Conservation (phyloP, 2,329 filamentous ascomycete genomes). For the Amauroascus niger region DNA sequence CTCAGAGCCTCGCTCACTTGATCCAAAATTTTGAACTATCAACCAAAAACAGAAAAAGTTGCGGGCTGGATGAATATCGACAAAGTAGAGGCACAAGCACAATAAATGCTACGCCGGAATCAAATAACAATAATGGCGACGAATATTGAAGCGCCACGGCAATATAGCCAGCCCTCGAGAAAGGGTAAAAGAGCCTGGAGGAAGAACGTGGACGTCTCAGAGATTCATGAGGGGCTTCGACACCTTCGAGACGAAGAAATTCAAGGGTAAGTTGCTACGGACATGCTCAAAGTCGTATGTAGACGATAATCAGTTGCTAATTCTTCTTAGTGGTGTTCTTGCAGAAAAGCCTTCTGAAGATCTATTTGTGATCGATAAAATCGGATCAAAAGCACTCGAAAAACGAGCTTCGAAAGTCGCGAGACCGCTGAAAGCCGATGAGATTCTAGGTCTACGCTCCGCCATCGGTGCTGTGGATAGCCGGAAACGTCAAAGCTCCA, state of each 20-base stretch:
- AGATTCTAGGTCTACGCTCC: constrained; percentile 80
- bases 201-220: constrained; percentile 90
- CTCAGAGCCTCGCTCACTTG: neutral
- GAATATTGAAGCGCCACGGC: constrained; percentile 54
- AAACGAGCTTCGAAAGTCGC: constrained; percentile 56
- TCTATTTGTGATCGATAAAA: constrained; percentile 74
- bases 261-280: constrained; percentile 53
- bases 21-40: neutral
- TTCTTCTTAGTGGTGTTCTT: constrained; percentile 60
- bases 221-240: constrained; percentile 73
- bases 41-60: neutral
- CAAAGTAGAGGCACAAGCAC: neutral
- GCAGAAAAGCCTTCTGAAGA: constrained; percentile 72
- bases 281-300: neutral
- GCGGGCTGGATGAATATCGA: neutral
- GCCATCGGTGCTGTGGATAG: constrained; percentile 67
- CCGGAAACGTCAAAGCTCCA: constrained; percentile 64
- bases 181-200: constrained; percentile 99
- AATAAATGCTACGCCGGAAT: neutral
- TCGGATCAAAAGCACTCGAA: constrained; percentile 57
- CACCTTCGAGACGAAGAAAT: constrained; percentile 83
- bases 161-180: constrained; percentile 78
- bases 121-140: constrained; percentile 25
- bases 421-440: constrained; percentile 78
- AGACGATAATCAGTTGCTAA: constrained; percentile 11